Conservation (phyloP, 805 yeast species). For the Starmera amethionina region DNA sequence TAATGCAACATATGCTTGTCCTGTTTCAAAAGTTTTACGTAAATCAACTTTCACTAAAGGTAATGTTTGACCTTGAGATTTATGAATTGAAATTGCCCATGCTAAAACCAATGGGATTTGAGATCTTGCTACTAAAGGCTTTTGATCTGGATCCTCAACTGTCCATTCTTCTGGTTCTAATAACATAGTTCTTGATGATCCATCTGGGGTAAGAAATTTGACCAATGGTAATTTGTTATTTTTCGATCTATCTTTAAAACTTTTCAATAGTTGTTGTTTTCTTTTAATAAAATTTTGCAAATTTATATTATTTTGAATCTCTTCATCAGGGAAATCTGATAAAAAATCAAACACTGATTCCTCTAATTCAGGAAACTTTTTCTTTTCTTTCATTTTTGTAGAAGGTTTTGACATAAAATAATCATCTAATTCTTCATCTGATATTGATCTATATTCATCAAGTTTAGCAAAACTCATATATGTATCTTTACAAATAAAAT, state of each 20-base stretch:
- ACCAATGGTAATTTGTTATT: constrained; percentile 63
- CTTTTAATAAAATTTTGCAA: constrained; percentile 21
- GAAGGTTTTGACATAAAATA: constrained; percentile 4
- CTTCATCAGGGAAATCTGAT: constrained; percentile 18
- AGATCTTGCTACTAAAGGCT: constrained; percentile 56
- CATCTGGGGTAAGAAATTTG: constrained; percentile 61
- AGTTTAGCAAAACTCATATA: constrained; percentile 28
- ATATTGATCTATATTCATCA: constrained; percentile 9
- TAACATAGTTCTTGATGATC: constrained; percentile 62
- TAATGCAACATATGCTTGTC: constrained; percentile 93
- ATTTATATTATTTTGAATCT: constrained; percentile 17
- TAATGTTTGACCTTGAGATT: constrained; percentile 90
- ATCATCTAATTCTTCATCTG: constrained; percentile 14
- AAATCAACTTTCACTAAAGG: constrained; percentile 72
- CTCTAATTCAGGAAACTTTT: constrained; percentile 21
- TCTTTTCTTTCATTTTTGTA: constrained; percentile 10
- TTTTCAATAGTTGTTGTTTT: constrained; percentile 35
- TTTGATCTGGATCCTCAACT: constrained; percentile 64
- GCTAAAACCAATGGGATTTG: constrained; percentile 90
- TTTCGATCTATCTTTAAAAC: constrained; percentile 33
- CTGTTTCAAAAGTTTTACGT: constrained; percentile 69
- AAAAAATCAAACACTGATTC: constrained; percentile 43
- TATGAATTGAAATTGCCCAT: constrained; percentile 94
- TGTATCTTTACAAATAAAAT: constrained; percentile 43
- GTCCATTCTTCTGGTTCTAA: constrained; percentile 80